Conservation (phyloP, 1,284 basidiomycete genomes). For the Vanrija humicola region DNA sequence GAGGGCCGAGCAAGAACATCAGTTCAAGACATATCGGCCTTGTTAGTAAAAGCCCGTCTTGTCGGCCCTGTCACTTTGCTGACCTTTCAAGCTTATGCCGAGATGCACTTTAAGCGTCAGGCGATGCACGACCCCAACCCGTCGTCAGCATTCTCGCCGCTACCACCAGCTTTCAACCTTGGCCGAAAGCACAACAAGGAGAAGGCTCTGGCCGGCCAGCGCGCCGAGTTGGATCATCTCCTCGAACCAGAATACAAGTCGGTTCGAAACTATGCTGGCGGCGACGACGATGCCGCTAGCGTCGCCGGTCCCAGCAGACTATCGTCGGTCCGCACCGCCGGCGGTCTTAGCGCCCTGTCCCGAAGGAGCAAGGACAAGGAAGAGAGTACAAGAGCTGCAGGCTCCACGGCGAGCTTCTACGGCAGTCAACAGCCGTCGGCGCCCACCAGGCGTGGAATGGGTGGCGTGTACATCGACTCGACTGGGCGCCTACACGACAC, state of each 20-base stretch:
- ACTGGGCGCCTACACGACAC: slow-evolving; percentile 46
- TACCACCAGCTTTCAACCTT: slow-evolving; percentile 39
- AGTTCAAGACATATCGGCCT: slow-evolving; percentile 43
- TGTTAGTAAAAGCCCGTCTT: slow-evolving; percentile 28
- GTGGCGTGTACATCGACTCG: slow-evolving; percentile 44
- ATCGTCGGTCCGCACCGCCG: slow-evolving; percentile 26
- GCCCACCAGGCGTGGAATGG: not conserved
- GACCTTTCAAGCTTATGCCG: slow-evolving; percentile 20
- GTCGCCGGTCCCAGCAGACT: slow-evolving; percentile 32
- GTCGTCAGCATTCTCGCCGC: slow-evolving; percentile 33
- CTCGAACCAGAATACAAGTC: slow-evolving; percentile 40
- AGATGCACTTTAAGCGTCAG: slow-evolving; percentile 37
- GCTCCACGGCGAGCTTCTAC: slow-evolving; percentile 8
- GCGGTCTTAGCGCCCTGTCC: slow-evolving; percentile 23
- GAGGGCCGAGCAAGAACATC: slow-evolving; percentile 16
- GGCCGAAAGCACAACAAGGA: slow-evolving; percentile 33
- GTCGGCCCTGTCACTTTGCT: slow-evolving; percentile 38
- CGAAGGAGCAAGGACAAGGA: slow-evolving; percentile 12
- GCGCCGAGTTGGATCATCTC: slow-evolving; percentile 44
- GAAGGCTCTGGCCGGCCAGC: slow-evolving; percentile 31
- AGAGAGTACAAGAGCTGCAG: slow-evolving; percentile 13
- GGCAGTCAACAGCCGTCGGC: not conserved
- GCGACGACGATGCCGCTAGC: slow-evolving; percentile 23
- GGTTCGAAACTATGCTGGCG: slow-evolving; percentile 11
- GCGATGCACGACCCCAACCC: slow-evolving; percentile 38